Percentiles rank a stretch among this genome's conserved stretches.
phyloP scores from a whole-genome alignment of 2,329 filamentous ascomycete genomes.

The Monosporascus sp. region DNA sequence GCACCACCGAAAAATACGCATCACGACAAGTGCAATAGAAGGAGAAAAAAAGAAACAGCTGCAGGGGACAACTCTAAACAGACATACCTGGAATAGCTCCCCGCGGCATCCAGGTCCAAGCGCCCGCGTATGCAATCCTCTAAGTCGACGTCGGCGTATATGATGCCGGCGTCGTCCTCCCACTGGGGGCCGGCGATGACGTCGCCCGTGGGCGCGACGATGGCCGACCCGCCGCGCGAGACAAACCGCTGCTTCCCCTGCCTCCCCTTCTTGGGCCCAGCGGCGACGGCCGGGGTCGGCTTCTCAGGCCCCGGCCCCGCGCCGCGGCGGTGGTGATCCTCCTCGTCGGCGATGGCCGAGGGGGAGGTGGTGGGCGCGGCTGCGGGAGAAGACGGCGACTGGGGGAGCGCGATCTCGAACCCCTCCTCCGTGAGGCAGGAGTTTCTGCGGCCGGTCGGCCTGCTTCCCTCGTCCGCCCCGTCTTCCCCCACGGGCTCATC shows the following conservation, averaged over 20 bases:
- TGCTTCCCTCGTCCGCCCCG: not conserved
- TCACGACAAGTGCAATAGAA: not conserved
- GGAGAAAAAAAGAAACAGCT: not conserved
- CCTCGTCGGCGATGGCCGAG: conserved; percentile 37
- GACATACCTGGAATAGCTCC: conserved; percentile 73
- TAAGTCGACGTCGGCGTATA: conserved; percentile 74
- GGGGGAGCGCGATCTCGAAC: conserved; percentile 41
- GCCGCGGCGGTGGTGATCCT: conserved; percentile 53
- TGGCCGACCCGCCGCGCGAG: conserved; percentile 74
- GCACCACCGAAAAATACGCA: too few relatives aligned
- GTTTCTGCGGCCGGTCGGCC: conserved; percentile 13
- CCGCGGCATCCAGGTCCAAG: conserved; percentile 77
- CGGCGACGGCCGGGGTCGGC: conserved; percentile 2
- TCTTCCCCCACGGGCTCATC: not conserved
- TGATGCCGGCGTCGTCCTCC: conserved; percentile 67
- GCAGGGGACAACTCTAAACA: too few relatives aligned
- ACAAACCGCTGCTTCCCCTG: conserved; percentile 37
- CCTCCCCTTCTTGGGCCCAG: conserved; percentile 16
- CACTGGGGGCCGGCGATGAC: conserved; percentile 76
- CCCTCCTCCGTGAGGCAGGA: conserved; percentile 43
- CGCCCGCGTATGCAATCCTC: conserved; percentile 80
- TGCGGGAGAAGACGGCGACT: conserved; percentile 13
- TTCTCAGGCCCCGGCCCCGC: conserved; percentile 28
- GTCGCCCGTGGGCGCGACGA: conserved; percentile 75
- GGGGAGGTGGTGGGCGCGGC: too few relatives aligned